Conservation (phyloP, 495 filamentous ascomycete genomes). For the Lichina pygmaea region DNA sequence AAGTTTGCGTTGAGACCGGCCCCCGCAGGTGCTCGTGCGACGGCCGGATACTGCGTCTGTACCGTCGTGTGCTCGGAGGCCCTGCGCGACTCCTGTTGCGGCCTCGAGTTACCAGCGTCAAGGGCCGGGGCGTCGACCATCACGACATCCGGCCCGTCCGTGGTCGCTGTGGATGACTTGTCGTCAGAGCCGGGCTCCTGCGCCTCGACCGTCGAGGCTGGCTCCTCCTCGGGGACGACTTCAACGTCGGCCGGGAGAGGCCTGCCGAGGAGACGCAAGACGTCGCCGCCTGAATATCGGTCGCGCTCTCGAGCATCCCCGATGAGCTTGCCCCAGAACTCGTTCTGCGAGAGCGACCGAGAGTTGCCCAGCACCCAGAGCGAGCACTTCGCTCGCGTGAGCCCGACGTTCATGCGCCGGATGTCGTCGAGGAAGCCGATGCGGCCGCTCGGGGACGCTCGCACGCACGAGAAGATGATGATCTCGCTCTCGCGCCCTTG, state of each 20-base stretch:
- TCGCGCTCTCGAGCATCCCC: slow-evolving; percentile 47
- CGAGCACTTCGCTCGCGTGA: slow-evolving; percentile 86
- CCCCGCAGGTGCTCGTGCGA: too few relatives aligned
- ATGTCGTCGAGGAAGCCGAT: slow-evolving; percentile 97
- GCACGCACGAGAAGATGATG: slow-evolving; percentile 96
- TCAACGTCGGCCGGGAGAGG: background rate
- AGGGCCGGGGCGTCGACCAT: slow-evolving; percentile 16
- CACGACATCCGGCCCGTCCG: slow-evolving; percentile 12
- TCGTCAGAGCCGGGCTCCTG: background rate
- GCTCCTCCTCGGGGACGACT: background rate
- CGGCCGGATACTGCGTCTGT: too few relatives aligned
- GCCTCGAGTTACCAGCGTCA: slow-evolving; percentile 2
- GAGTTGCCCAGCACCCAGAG: slow-evolving; percentile 91
- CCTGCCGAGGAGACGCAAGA: slow-evolving; percentile 8
- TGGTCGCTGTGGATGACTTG: background rate
- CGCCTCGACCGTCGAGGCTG: background rate
- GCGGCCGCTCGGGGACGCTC: slow-evolving; percentile 62
- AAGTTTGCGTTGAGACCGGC: slow-evolving; percentile 2
- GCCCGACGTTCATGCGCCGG: slow-evolving; percentile 95
- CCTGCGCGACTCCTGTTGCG: too few relatives aligned
- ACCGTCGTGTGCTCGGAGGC: too few relatives aligned
- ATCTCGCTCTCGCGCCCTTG: slow-evolving; percentile 91
- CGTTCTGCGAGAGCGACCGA: slow-evolving; percentile 52
- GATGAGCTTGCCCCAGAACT: slow-evolving; percentile 72
- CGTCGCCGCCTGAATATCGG: slow-evolving; percentile 49